These are phyloP conservation scores for Graphilbum fragrans DNA, from an alignment of 2,329 filamentous ascomycete genomes.

Conservation along the genomic window DNA sequence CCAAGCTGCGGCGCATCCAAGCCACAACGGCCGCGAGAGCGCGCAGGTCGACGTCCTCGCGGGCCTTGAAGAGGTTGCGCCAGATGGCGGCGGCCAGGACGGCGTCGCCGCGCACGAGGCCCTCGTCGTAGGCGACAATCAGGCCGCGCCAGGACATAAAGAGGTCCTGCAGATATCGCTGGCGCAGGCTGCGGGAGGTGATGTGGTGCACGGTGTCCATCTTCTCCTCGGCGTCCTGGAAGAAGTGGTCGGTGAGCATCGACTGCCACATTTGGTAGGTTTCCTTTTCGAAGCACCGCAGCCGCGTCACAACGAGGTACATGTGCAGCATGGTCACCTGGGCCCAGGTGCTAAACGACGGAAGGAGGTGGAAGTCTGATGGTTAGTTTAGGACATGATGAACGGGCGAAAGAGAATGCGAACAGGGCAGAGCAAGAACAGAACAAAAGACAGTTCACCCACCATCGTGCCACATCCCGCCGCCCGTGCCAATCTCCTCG, in stretches of 20 bases:
- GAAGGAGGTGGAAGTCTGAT: constrained; percentile 62
- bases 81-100: constrained; percentile 74
- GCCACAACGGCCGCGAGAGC: constrained; percentile 40
- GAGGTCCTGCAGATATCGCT: constrained; percentile 70
- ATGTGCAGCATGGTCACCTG: constrained; percentile 95
- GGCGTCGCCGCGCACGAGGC: constrained; percentile 62
- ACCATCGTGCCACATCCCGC: constrained; percentile 77
- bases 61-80: constrained; percentile 81
- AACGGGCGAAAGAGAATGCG: neutral
- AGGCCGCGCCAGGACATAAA: constrained; percentile 89
- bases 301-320: constrained; percentile 75
- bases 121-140: constrained; percentile 75
- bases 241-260: constrained; percentile 90
- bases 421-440: neutral
- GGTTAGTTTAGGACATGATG: neutral
- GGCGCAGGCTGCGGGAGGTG: constrained; percentile 43
- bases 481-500: constrained; percentile 67
- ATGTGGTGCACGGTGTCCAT: constrained; percentile 73
- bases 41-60: constrained; percentile 35
- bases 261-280: constrained; percentile 69
- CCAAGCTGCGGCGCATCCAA: constrained; percentile 39
- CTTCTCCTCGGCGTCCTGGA: constrained; percentile 73
- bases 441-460: constrained; percentile 7
- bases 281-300: constrained; percentile 64
- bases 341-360: constrained; percentile 91